A percentile compares a stretch with the other conserved stretches of the same genome.
Evolutionary conservation across 2,329 filamentous ascomycete species (phyloP).

Genomic region (Venturiaceae sp.): DNA sequence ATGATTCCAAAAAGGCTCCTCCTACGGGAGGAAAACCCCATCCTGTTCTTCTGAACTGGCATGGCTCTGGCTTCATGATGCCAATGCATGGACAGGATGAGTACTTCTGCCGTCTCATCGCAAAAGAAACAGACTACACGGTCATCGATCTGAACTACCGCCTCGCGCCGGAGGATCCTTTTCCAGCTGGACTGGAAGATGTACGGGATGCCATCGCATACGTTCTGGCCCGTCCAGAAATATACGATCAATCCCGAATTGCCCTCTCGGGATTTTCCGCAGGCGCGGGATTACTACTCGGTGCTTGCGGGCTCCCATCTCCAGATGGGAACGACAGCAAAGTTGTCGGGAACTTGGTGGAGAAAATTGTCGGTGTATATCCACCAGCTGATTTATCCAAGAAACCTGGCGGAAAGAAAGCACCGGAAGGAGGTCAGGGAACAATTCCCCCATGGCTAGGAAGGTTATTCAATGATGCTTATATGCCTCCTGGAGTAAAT

Average conservation of each 20-base stretch:
- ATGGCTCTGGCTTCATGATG: constrained; percentile 24
- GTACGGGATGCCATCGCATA: constrained; percentile 4
- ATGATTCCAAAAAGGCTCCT: constrained; percentile 6
- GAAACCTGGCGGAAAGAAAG: constrained; percentile 17
- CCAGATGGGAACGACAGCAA: constrained; percentile 10
- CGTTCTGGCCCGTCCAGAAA: constrained; percentile 18
- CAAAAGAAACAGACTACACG: constrained; percentile 13
- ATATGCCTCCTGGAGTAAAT: constrained; percentile 17
- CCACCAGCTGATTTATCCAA: constrained; percentile 23
- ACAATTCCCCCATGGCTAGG: constrained; percentile 13
- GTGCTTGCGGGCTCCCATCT: constrained; percentile 16
- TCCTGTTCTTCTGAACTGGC: constrained; percentile 24
- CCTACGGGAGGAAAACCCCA: neutral
- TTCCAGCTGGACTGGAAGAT: neutral
- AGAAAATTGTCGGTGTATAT: constrained; percentile 21
- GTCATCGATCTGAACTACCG: constrained; percentile 4
- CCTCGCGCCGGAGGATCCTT: neutral
- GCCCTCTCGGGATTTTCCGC: constrained; percentile 31
- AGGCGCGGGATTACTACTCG: constrained; percentile 28
- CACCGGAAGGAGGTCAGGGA: constrained; percentile 16
- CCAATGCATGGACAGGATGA: constrained; percentile 30
- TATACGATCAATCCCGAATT: constrained; percentile 20
- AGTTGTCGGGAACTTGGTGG: neutral
- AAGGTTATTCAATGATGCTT: constrained; percentile 24
- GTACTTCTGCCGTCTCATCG: constrained; percentile 25